phyloP scores from a whole-genome alignment of 116 monocot genomes.

The Zostera marina region DNA sequence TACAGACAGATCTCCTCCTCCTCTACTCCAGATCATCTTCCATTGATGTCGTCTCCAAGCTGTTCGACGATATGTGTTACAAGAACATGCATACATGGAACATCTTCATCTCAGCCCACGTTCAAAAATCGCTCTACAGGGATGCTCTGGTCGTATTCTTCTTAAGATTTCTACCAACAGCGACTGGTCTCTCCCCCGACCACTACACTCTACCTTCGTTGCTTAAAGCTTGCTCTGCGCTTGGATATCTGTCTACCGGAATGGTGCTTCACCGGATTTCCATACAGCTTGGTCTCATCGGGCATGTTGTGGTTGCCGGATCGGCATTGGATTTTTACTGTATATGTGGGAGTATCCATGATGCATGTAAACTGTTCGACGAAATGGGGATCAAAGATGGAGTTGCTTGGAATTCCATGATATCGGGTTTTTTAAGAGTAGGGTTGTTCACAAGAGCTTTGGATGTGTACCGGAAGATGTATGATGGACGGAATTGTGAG shows the following conservation, averaged over 20 bases:
- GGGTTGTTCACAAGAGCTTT: neutral
- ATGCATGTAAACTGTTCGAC: slow-evolving; percentile 2
- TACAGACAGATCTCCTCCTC: slow-evolving; percentile 50
- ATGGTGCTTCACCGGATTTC: slow-evolving; percentile 22
- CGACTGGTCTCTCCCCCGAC: slow-evolving; percentile 21
- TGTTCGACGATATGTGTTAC: slow-evolving; percentile 46
- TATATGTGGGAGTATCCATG: slow-evolving; percentile 4
- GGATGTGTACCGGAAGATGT: slow-evolving; percentile 36
- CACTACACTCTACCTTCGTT: slow-evolving; percentile 49
- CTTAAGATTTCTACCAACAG: slow-evolving; percentile 3
- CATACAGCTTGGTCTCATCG: slow-evolving; percentile 17
- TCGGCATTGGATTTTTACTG: slow-evolving; percentile 17
- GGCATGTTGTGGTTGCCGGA: slow-evolving; percentile 28
- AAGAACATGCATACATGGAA: slow-evolving; percentile 45
- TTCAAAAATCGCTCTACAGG: slow-evolving; percentile 5
- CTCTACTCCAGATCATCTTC: slow-evolving; percentile 29
- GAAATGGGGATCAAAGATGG: slow-evolving; percentile 1
- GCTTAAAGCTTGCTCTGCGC: slow-evolving; percentile 27
- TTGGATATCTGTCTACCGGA: slow-evolving; percentile 2
- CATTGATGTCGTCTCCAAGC: slow-evolving; percentile 10
- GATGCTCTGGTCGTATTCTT: slow-evolving; percentile 19
- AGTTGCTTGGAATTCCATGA: slow-evolving; percentile 10
- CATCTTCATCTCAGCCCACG: slow-evolving; percentile 45
- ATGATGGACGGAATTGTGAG: slow-evolving; percentile 4
- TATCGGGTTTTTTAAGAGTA: neutral